Base-by-base conservation (phyloP, 2,329 filamentous ascomycete genomes). In the Epichloe festucae region DNA sequence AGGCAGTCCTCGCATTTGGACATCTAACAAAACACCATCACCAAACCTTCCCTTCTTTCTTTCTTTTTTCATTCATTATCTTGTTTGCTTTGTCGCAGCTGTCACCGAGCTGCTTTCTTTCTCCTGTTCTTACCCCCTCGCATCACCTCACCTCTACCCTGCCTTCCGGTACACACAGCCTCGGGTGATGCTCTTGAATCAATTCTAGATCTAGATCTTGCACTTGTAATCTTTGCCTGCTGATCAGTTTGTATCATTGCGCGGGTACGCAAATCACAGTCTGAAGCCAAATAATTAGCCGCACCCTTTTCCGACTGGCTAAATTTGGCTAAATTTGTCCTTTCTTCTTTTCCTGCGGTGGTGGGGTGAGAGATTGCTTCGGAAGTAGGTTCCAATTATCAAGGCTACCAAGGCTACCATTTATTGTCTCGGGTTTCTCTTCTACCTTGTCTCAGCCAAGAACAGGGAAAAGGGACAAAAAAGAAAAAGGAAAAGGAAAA, bases 271-370 rank as follows among this genome's bases (percentile, higher is more conserved):
- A 12, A 15, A 6, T 4, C 6, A 27, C 10, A 19, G 6, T 21
- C 19, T 43, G 41, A 21, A 6, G 41, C 41, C 11, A 19, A 12
- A 43, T 12, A 14, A 43, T 21, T 15, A 23, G 17, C 41, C 15
- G 5, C 11, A 21, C 4, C 41, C 19, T 43, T 5, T 23, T 23
- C 11, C n/a, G 12, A 43, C 36, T 43, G 21, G 41, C 19, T 43
- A 11, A 23, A 21, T 0, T 21, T 17, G 17, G 17, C 17, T 17
- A 17, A 17, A 17, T 17, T 23, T 15, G 12, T 67, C 23, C 39
- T 49, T 45, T 50, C 17, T 19, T 12, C 19, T 45, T 41, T 27
- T 12, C 7, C 12, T 43, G 10, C 19, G 11, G 41, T 31, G 31
- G 31, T 31, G 31, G 31, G 31, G 10, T 31, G 1, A 31, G 31